phyloP scores from a whole-genome alignment of 202 grass and related monocot species.

The Musa balbisiana region DNA sequence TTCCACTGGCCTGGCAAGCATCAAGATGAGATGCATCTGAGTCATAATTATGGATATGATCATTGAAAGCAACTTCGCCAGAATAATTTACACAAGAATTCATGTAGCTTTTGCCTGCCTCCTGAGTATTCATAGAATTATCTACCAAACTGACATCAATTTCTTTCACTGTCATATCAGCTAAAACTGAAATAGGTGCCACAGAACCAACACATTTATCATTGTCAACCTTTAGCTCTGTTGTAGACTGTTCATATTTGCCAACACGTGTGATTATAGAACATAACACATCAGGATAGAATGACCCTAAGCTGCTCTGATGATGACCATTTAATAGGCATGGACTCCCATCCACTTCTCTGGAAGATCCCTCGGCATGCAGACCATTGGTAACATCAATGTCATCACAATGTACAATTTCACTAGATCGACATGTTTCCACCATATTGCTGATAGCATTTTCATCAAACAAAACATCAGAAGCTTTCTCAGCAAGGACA shows the following conservation, averaged over 20 bases:
- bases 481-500: constrained; percentile 22
- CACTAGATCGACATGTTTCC: background rate
- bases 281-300: constrained; percentile 12
- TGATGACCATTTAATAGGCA: constrained; percentile 12
- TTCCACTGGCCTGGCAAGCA: constrained; percentile 18
- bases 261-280: constrained; percentile 9
- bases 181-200: constrained; percentile 15
- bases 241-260: constrained; percentile 19
- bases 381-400: constrained; percentile 5
- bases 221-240: constrained; percentile 16
- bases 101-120: constrained; percentile 23
- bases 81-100: constrained; percentile 19
- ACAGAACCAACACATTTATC: constrained; percentile 14
- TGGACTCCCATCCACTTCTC: background rate
- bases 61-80: constrained; percentile 27
- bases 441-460: background rate
- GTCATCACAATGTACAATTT: background rate
- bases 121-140: constrained; percentile 27
- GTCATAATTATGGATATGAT: constrained; percentile 25
- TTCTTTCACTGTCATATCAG: constrained; percentile 20
- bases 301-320: constrained; percentile 15
- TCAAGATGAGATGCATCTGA: constrained; percentile 28
- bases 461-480: background rate
- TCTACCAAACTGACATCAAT: constrained; percentile 4
- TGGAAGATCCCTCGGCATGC: constrained; percentile 17